Conservation (phyloP, 805 yeast species). For the Sugiyamaella smithiae region DNA sequence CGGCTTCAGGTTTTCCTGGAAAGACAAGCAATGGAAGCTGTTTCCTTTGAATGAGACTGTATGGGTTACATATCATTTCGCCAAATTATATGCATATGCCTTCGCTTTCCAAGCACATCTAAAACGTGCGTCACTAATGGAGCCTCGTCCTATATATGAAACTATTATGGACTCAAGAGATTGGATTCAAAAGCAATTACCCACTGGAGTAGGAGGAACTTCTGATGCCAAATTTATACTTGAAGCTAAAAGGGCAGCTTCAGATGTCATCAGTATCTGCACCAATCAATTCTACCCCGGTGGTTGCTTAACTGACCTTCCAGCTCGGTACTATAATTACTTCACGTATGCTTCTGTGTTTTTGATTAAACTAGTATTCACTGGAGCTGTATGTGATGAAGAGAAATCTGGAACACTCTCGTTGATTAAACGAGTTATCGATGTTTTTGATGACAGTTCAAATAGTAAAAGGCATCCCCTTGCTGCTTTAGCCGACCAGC, state of each 20-base stretch:
- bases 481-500: conserved; percentile 9
- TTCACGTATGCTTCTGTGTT: conserved; percentile 25
- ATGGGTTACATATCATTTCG: conserved; percentile 23
- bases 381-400: conserved; percentile 21
- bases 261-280: conserved; percentile 19
- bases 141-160: background rate
- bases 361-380: conserved; percentile 23
- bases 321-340: conserved; percentile 23
- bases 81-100: conserved; percentile 24
- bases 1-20: conserved; percentile 23
- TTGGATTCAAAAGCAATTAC: conserved; percentile 19
- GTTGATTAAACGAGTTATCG: conserved; percentile 5
- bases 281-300: conserved; percentile 20
- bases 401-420: conserved; percentile 13
- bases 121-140: conserved; percentile 14
- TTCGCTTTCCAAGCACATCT: conserved; percentile 26
- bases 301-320: conserved; percentile 25
- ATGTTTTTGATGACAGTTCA: conserved; percentile 2
- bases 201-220: conserved; percentile 22
- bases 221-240: conserved; percentile 26
- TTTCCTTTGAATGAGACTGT: conserved; percentile 23
- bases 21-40: conserved; percentile 20
- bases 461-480: conserved; percentile 5
- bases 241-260: conserved; percentile 22
- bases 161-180: no score